Percentiles rank a stretch among this genome's conserved stretches.
Evolutionary conservation across 2,329 filamentous ascomycete genomes (phyloP).

Genomic region (Colletotrichum godetiae): DNA sequence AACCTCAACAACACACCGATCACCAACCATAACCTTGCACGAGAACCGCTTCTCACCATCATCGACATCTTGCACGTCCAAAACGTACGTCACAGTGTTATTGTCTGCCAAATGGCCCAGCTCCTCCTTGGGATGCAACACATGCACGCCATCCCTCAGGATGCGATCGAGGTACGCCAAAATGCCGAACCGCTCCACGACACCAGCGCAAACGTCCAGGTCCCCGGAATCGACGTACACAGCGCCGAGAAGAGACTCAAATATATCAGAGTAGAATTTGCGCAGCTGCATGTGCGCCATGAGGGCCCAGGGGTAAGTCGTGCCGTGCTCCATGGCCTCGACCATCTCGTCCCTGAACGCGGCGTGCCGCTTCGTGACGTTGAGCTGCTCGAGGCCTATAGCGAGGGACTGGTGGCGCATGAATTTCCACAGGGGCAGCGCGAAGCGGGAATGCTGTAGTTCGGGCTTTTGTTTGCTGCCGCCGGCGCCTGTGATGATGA

Average conservation of each 20-base stretch:
- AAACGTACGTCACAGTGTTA: conserved; percentile 65
- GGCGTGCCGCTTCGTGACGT: conserved; percentile 57
- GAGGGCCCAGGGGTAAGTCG: conserved; percentile 80
- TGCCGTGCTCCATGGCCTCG: conserved; percentile 59
- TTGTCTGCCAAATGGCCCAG: conserved; percentile 68
- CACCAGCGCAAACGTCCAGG: conserved; percentile 65
- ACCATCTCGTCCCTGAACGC: conserved; percentile 61
- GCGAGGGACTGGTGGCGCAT: conserved; percentile 68
- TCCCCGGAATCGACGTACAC: conserved; percentile 84
- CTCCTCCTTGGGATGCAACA: conserved; percentile 74
- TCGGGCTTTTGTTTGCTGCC: conserved; percentile 36
- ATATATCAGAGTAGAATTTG: conserved; percentile 86
- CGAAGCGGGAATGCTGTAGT: conserved; percentile 26
- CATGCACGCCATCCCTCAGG: conserved; percentile 67
- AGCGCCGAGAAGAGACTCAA: conserved; percentile 85
- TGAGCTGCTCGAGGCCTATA: conserved; percentile 59
- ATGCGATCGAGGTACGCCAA: conserved; percentile 71
- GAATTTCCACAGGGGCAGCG: conserved; percentile 73
- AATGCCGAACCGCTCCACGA: conserved; percentile 75
- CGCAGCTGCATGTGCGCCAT: conserved; percentile 73
- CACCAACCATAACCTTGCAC: conserved; percentile 64
- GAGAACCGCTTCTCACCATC: conserved; percentile 44
- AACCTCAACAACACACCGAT: conserved; percentile 56
- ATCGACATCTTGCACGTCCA: conserved; percentile 41
- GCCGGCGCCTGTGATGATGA: conserved; percentile 29